Conservation (phyloP, 2,329 filamentous ascomycete species). For the Penicillium sp. region DNA sequence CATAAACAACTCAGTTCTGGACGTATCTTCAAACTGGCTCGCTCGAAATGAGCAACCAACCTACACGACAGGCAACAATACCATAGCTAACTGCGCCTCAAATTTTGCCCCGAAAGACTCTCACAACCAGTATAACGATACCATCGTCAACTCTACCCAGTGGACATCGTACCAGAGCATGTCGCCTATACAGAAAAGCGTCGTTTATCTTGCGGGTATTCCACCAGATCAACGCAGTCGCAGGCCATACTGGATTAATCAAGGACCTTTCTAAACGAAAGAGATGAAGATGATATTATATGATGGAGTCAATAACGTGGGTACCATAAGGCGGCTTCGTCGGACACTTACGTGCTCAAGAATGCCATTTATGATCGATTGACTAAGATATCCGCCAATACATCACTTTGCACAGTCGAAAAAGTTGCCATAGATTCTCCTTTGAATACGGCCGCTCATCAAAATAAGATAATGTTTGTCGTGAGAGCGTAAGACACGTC, state of each 20-base stretch:
- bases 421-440: not conserved
- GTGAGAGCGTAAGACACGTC: not conserved
- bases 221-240: not conserved
- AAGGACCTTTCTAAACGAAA: not conserved
- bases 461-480: not conserved
- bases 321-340: not conserved
- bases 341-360: not conserved
- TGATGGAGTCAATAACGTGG: not conserved
- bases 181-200: not conserved
- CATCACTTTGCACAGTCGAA: not conserved
- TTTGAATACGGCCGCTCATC: not conserved
- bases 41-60: not conserved
- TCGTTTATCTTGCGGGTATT: not conserved
- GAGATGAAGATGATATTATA: not conserved
- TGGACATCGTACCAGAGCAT: not conserved
- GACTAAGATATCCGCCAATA: not conserved
- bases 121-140: not conserved
- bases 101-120: not conserved
- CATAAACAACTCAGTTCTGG: not conserved
- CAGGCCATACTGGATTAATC: not conserved
- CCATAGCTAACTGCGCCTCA: not conserved
- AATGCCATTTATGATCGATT: not conserved
- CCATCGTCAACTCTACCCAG: not conserved
- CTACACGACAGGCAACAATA: not conserved
- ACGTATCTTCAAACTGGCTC: not conserved